Evolutionary conservation across 495 filamentous ascomycete species (phyloP).

Genomic region (Annulohypoxylon stygium): DNA sequence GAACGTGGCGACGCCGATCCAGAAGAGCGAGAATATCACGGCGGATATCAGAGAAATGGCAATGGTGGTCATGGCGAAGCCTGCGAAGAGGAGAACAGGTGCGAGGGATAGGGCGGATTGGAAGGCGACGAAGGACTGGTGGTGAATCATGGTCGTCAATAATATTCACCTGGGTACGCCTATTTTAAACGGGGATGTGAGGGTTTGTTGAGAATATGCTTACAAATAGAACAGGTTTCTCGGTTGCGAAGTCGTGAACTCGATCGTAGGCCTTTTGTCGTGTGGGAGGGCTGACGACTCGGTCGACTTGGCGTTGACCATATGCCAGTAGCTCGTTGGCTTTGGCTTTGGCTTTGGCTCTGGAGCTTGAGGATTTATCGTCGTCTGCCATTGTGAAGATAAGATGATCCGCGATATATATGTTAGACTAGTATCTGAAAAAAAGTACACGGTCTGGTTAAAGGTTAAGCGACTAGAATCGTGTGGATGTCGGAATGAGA

Average conservation of each 20-base stretch:
- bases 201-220: conserved; percentile 14
- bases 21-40: conserved; percentile 72
- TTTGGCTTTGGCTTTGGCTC: conserved; percentile 26
- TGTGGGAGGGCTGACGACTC: conserved; percentile 50
- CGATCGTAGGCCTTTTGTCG: conserved; percentile 50
- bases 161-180: neutral
- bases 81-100: conserved; percentile 71
- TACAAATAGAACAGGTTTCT: conserved; percentile 55
- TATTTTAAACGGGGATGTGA: neutral
- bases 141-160: neutral
- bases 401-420: neutral
- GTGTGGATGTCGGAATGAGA: neutral
- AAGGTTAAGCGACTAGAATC: neutral
- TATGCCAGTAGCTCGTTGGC: conserved; percentile 50
- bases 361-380: conserved; percentile 24
- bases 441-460: neutral
- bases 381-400: conserved; percentile 24
- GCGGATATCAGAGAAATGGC: conserved; percentile 67
- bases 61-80: conserved; percentile 68
- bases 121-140: conserved; percentile 65
- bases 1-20: conserved; percentile 71
- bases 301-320: conserved; percentile 53
- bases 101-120: conserved; percentile 69
- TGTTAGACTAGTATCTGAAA: neutral
- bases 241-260: conserved; percentile 40